Percentiles rank a stretch among this genome's conserved stretches.
These are phyloP conservation scores for Westerdykella ornata DNA, from an alignment of 2,329 filamentous ascomycete species.

Conservation along the genomic window DNA sequence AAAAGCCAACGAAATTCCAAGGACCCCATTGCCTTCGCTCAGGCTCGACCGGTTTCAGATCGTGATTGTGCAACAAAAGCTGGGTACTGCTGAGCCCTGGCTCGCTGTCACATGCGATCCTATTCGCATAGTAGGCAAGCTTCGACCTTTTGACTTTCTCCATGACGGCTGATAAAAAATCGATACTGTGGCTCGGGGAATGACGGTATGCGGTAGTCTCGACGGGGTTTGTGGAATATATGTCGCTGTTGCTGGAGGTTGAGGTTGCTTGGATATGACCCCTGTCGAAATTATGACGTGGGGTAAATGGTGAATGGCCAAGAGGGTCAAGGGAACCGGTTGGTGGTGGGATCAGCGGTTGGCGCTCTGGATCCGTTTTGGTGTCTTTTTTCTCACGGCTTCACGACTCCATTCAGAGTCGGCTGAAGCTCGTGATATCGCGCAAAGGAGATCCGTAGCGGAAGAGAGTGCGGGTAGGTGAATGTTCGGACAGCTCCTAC, in stretches of 20 bases:
- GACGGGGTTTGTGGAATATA: conserved; percentile 2
- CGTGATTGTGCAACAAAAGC: conserved; percentile 80
- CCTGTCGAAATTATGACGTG: conserved; percentile 29
- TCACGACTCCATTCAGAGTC: conserved; percentile 3
- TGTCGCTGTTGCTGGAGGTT: conserved; percentile 12
- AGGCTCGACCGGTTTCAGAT: conserved; percentile 73
- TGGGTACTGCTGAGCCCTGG: conserved; percentile 70
- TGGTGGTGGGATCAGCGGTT: conserved; percentile 20
- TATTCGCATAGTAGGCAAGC: conserved; percentile 42
- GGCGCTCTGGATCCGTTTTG: conserved; percentile 18
- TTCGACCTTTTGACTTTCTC: conserved; percentile 38
- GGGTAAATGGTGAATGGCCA: conserved; percentile 7
- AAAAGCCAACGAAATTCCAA: conserved; percentile 85
- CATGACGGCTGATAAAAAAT: conserved; percentile 29
- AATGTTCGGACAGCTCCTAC: background rate
- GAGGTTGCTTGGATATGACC: conserved; percentile 14
- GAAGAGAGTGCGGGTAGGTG: background rate
- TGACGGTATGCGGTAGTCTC: conserved; percentile 12
- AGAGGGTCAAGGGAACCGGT: conserved; percentile 11
- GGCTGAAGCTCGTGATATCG: conserved; percentile 3
- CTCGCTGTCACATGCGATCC: conserved; percentile 66
- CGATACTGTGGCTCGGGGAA: conserved; percentile 13
- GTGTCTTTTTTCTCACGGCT: background rate
- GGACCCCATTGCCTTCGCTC: conserved; percentile 74
- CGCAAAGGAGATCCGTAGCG: background rate